Base-by-base conservation (phyloP, 2,329 filamentous ascomycete species). In the Nigrospora sphaerica region DNA sequence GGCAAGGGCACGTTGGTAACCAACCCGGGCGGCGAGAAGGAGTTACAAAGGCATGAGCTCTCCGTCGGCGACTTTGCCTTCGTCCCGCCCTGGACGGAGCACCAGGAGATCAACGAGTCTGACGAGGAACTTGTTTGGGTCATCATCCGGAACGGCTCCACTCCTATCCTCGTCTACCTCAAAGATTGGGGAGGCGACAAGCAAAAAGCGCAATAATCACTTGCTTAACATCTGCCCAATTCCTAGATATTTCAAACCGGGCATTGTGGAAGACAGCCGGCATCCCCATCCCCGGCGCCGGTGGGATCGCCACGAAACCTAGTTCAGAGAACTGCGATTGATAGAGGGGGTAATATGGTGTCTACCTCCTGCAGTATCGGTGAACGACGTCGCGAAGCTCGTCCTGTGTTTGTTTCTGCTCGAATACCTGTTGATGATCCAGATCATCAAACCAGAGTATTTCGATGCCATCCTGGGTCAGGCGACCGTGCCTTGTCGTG, bases 41-140 rank as follows among this genome's bases (percentile, higher is more conserved):
- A 71, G 31, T 60, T 73, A 1, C 75, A 75, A 50, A 73, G 75
- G 32, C 73, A 84, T 50, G 67, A 77, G 16, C 69, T 89, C 7
- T 62, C 63, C 1, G 71, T 78, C 0, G 85, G 85, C 0, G 84
- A 88, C 60, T 88, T 86, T 62, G 83, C 82, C 3, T 72, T 86
- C 46, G 75, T 88, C 12, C 85, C 85, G 0, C 77, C 83, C 0
- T 86, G 76, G 72, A 78, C 80, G 0, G 83, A 88, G 60, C 83
- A 88, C 63, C 83, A 87, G 60, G 75, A 83, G 45, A 68, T 82
- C 17, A 88, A 88, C 55, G 77, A 86, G 34, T 74, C 75, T 1
- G 78, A 81, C 38, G 62, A 61, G 2, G 73, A 77, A 32, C 66
- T 84, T 2, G 74, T 80, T 34, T 86, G 83, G 80, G 74, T 86